Evolutionary conservation across 106 monocot species (phyloP).

Genomic region (Dendrobium nobile): DNA sequence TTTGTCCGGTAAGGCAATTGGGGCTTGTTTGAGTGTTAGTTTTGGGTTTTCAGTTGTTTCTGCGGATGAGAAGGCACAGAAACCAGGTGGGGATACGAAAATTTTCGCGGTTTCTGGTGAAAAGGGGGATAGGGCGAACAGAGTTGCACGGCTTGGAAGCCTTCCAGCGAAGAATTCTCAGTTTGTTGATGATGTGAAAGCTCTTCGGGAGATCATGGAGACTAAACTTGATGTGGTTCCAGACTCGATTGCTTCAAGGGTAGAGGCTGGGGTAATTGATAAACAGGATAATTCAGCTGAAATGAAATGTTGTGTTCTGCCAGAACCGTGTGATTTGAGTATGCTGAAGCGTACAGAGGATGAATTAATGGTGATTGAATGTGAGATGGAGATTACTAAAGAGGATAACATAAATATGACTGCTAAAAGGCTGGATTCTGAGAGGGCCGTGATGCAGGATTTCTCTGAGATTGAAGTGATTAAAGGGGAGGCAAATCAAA

Average conservation of each 20-base stretch:
- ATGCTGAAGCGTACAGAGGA: conserved; percentile 12
- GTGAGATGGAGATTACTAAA: conserved; percentile 36
- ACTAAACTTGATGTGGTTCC: not conserved
- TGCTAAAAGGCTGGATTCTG: conserved; percentile 5
- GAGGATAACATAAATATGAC: conserved; percentile 2
- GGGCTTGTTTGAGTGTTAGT: conserved; percentile 63
- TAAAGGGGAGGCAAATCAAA: not conserved
- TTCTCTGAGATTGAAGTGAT: not conserved
- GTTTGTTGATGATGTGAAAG: conserved; percentile 47
- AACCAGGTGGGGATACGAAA: conserved; percentile 10
- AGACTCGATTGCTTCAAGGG: conserved; percentile 9
- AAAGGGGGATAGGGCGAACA: conserved; percentile 5
- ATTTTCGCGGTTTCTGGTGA: conserved; percentile 14
- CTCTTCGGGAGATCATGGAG: conserved; percentile 18
- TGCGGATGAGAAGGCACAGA: not conserved
- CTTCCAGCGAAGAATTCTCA: conserved; percentile 6
- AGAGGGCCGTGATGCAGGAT: not conserved
- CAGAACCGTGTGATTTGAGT: conserved; percentile 15
- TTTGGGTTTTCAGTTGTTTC: conserved; percentile 46
- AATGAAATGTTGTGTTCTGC: not conserved
- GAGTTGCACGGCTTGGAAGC: conserved; percentile 2
- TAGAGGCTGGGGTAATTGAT: conserved; percentile 15
- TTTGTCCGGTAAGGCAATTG: conserved; percentile 68
- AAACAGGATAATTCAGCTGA: conserved; percentile 11
- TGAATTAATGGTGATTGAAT: conserved; percentile 57